These are phyloP conservation scores for Cardamine occulta DNA, from an alignment of 345 rosid species.

Conservation along the genomic window DNA sequence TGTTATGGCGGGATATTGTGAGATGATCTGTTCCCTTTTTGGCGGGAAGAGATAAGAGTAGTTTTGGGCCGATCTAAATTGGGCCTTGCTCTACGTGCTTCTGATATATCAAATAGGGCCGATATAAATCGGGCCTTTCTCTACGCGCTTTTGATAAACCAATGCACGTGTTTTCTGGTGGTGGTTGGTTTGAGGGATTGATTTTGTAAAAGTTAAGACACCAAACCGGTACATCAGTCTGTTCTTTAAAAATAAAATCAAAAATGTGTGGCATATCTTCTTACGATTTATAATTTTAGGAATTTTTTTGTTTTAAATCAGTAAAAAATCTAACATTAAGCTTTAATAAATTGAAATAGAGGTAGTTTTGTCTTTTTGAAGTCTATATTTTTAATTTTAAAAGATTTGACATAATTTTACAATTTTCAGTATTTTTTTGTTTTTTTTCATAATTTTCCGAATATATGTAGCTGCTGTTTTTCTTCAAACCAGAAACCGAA, in stretches of 20 bases:
- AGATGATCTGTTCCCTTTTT: neutral
- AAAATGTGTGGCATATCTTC: too few relatives aligned
- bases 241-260: too few relatives aligned
- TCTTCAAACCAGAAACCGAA: neutral
- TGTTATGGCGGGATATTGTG: constrained; percentile 25
- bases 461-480: neutral
- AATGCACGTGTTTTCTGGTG: neutral
- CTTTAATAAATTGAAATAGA: too few relatives aligned
- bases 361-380: too few relatives aligned
- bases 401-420: too few relatives aligned
- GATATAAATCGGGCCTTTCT: neutral
- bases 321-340: too few relatives aligned
- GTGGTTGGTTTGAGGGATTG: neutral
- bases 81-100: neutral
- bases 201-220: neutral
- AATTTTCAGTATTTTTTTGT: too few relatives aligned
- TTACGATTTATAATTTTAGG: too few relatives aligned
- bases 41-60: constrained; percentile 39
- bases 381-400: too few relatives aligned
- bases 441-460: too few relatives aligned
- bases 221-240: neutral
- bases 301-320: too few relatives aligned
- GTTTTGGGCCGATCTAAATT: neutral
- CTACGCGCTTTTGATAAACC: neutral
- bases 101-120: neutral